Evolutionary conservation across 306 rosid species (phyloP).

Genomic region (Canavalia ensiformis): DNA sequence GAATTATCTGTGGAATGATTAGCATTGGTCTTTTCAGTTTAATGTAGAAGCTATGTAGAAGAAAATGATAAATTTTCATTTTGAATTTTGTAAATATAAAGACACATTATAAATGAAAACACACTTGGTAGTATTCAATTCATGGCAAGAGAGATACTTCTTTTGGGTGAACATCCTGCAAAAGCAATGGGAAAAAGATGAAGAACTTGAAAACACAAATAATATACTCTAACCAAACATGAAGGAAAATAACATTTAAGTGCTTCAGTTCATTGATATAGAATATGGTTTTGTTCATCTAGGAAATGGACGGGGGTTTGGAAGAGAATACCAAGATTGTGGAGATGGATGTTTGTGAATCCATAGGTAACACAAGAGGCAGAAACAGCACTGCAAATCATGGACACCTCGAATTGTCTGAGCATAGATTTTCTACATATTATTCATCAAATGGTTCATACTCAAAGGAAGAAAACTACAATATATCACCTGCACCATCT

Average conservation of each 20-base stretch:
- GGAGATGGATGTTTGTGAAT: constrained; percentile 80
- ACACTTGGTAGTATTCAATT: not conserved
- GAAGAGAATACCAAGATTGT: constrained; percentile 92
- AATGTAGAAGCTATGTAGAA: not conserved
- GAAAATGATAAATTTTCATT: not conserved
- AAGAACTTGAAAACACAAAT: not conserved
- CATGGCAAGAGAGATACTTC: not conserved
- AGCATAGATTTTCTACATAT: constrained; percentile 52
- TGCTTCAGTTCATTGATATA: constrained; percentile 16
- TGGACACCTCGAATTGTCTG: constrained; percentile 43
- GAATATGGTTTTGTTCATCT: constrained; percentile 12
- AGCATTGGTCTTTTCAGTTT: constrained; percentile 8
- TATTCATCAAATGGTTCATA: constrained; percentile 50
- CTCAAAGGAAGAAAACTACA: constrained; percentile 65
- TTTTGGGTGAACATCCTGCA: constrained; percentile 2
- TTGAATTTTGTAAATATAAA: not conserved
- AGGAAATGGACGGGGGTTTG: constrained; percentile 72
- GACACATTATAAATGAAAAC: not conserved
- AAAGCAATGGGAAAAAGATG: too few relatives aligned
- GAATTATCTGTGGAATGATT: constrained; percentile 26
- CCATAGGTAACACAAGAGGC: constrained; percentile 55
- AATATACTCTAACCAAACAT: not conserved
- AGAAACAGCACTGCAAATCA: constrained; percentile 61
- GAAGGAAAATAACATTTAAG: not conserved
- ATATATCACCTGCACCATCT: constrained; percentile 73